Base-by-base conservation (phyloP, 2,329 filamentous ascomycete species). In the Metarhizium sp. region DNA sequence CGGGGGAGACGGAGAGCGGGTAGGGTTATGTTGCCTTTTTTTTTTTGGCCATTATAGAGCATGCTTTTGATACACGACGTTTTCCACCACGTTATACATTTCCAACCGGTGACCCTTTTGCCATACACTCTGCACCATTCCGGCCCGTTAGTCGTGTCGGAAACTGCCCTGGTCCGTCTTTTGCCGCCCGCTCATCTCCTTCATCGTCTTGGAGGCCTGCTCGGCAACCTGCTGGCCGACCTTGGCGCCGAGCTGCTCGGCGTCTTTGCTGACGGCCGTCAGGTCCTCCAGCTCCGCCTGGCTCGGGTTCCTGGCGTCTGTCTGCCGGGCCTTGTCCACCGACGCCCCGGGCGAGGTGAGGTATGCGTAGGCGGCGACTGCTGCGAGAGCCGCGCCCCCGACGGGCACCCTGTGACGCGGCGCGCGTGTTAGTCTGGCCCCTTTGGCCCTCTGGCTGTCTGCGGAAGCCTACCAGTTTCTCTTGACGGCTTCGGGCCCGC, bases 101-200 rank as follows among this genome's bases (percentile, higher is more conserved):
- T 34, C 32, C 32, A 25, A 25, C 25, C 25, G 25, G 25, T 25
- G 25, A 25, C 25, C 3, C 18, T 18, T 4, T 25, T 25, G 25
- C 25, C 0, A 25, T 25, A 25, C 25, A 25, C 25, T 25, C 25
- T 25, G 25, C 25, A 25, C 4, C 25, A 25, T 25, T 25, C 25
- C 25, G 25, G 25, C 25, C 3, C 3, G 32, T 57, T 50, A 62
- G 8, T 70, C 67, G 40, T 63, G 58, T 42, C 68, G 61, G 55
- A 69, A 70, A 3, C 61, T 58, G 10, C 66, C 66, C 61, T 68
- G 60, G 59, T 36, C 62, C 51, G 2, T 62, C 62, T 58, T 59
- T 49, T 63, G 69, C 47, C 66, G 58, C 2, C 68, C 68, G 20
- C 68, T 69, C 58, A 70, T 46, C 58, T 68, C 63, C 10, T 60